A percentile compares a stretch with the other conserved stretches of the same genome.
Conservation (phyloP, 2,329 filamentous ascomycete genomes). For the Lachnellula arida region DNA sequence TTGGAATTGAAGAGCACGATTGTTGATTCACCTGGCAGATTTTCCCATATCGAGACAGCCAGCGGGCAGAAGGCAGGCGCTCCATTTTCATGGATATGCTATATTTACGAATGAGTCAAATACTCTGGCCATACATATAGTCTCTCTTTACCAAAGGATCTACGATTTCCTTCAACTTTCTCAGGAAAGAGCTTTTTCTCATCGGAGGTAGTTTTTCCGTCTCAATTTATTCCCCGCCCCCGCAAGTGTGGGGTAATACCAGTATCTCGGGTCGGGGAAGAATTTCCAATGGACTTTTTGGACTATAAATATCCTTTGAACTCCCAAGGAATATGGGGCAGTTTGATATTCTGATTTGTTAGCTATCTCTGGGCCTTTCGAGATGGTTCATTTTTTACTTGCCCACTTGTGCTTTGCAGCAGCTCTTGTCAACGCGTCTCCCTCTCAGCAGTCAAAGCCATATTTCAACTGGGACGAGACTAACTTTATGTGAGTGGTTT, state of each 20-base stretch:
- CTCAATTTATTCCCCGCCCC: neutral
- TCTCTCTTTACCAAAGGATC: too few species aligned
- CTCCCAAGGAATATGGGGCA: too few species aligned
- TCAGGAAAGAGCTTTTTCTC: neutral
- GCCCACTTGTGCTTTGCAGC: neutral
- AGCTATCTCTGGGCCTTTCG: neutral
- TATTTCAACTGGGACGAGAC: constrained; percentile 14
- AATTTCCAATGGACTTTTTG: neutral
- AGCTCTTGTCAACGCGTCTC: neutral
- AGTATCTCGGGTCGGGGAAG: neutral
- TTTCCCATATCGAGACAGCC: too few species aligned
- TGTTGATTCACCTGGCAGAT: too few species aligned
- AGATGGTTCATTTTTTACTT: neutral
- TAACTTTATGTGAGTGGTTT: constrained; percentile 10
- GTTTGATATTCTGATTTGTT: too few species aligned
- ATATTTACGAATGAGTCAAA: too few species aligned
- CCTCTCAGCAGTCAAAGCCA: neutral
- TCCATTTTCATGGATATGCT: too few species aligned
- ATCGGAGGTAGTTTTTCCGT: constrained; percentile 1
- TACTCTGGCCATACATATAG: too few species aligned
- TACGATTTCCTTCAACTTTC: too few species aligned
- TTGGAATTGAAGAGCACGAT: too few species aligned
- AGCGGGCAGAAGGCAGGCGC: too few species aligned
- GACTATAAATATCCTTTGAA: neutral
- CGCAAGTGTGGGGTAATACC: neutral